Base-by-base conservation (phyloP, 169 alveolate genomes). In the Cryptosporidium sp. region DNA sequence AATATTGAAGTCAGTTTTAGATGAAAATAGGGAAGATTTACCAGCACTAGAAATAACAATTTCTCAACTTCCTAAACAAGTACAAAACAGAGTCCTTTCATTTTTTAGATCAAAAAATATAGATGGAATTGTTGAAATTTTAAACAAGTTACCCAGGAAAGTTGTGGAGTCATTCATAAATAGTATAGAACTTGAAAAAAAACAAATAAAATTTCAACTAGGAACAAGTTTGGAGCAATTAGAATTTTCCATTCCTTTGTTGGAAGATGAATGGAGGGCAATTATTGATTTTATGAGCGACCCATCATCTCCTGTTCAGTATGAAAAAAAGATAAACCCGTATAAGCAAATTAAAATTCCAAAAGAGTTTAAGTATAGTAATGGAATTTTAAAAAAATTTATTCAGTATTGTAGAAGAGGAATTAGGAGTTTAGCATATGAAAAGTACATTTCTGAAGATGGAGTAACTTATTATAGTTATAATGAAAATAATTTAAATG, bases 221-320 rank as follows among this genome's bases (percentile, higher is more conserved):
- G 71, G 65, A 16, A 45, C 45, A 16, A 26, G 9, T 48, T 33
- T 23, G 12, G 74, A 80, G 23, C 62, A 59, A 26, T 14, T 41
- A 10, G 68, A 35, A 62, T 62, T n/a, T 62, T 41, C 62, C 5
- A n/a, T 80, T 1, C 89, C 89, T 29, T 37, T 43, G 16, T 29
- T 80, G 6, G 89, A 80, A 2, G 89, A 80, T 43, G 89, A 80
- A 80, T 80, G 89, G 89, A 80, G 33, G n/a, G 89, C 80, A 12
- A 80, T 80, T 43, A 14, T 80, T 37, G 74, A 80, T 29, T 80
- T 80, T 80, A 80, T 80, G 89, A 14, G 12, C 2, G 89, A 80
- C 12, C 68, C 75, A 43, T 41, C 62, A 23, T 80, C 89, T 3
- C 89, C 89, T 61, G 35, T 80, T 35, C 89, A 80, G 41, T 9